Conservation (phyloP, 768 basidiomycete species). For the Lenzites betulinus region DNA sequence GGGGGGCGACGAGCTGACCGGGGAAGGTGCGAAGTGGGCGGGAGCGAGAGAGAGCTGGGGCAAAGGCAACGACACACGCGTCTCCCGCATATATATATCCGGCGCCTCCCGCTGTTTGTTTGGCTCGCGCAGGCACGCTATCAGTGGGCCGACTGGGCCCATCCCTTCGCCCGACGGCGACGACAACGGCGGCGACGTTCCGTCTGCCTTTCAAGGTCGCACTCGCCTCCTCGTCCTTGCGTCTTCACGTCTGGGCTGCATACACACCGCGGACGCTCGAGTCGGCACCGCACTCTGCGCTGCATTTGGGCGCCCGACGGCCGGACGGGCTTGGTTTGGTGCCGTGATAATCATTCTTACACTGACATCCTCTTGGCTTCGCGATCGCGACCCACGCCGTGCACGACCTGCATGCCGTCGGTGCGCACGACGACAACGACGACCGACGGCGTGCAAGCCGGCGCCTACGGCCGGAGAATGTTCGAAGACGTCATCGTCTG, state of each 20-base stretch:
- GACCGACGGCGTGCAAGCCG: not conserved
- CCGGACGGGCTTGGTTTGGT: too few species aligned
- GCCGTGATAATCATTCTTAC: not conserved
- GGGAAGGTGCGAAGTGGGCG: conserved; percentile 26
- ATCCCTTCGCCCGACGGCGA: not conserved
- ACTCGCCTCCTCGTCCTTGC: not conserved
- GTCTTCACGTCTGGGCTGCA: too few species aligned
- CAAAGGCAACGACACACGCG: conserved; percentile 30
- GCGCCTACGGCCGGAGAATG: too few species aligned
- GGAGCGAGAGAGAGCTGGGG: conserved; percentile 28
- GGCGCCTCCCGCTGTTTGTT: conserved; percentile 20
- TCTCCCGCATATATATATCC: conserved; percentile 22
- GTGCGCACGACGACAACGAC: not conserved
- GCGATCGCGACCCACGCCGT: too few species aligned
- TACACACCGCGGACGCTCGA: too few species aligned
- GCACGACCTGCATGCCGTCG: conserved; percentile 2
- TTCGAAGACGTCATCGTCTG: too few species aligned
- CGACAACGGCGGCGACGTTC: too few species aligned
- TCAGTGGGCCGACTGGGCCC: not conserved
- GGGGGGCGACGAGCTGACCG: conserved; percentile 16
- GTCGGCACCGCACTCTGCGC: too few species aligned
- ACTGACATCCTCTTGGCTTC: too few species aligned
- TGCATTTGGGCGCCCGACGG: too few species aligned
- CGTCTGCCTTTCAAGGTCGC: not conserved
- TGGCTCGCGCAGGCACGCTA: conserved; percentile 18